phyloP scores from a whole-genome alignment of 1,284 basidiomycete genomes.

The Boletus smithii region DNA sequence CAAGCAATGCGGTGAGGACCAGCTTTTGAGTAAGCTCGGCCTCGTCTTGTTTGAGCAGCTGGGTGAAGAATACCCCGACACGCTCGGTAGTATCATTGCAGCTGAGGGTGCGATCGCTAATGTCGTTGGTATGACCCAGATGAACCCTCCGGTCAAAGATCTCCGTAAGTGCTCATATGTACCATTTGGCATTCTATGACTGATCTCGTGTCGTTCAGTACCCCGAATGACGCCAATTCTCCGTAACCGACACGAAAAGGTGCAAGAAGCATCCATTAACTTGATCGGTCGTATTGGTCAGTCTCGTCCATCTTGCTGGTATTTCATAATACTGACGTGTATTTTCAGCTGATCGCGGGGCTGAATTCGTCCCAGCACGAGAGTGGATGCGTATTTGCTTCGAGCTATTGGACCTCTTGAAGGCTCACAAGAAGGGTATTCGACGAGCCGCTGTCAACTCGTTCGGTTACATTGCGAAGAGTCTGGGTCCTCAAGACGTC shows the following conservation, averaged over 20 bases:
- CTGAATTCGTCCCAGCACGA: slow-evolving; percentile 96
- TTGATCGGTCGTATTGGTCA: slow-evolving; percentile 95
- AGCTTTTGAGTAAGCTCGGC: slow-evolving; percentile 92
- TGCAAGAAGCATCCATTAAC: slow-evolving; percentile 99
- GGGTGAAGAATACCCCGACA: slow-evolving; percentile 99
- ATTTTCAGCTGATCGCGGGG: slow-evolving; percentile 87
- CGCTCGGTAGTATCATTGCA: slow-evolving; percentile 96
- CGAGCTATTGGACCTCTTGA: slow-evolving; percentile 94
- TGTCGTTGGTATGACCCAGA: slow-evolving; percentile 99
- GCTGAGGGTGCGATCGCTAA: slow-evolving; percentile 99
- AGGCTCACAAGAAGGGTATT: slow-evolving; percentile 99
- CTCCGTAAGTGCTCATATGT: slow-evolving; percentile 61
- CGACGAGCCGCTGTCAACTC: slow-evolving; percentile 98
- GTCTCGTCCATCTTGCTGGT: slow-evolving; percentile 23
- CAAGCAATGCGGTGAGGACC: slow-evolving; percentile 98
- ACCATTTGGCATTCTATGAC: slow-evolving; percentile 7
- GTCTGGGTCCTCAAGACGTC: slow-evolving; percentile 98
- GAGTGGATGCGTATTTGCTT: slow-evolving; percentile 99
- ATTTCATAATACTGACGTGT: slow-evolving; percentile 11
- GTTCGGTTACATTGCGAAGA: slow-evolving; percentile 99
- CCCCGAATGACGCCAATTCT: slow-evolving; percentile 99
- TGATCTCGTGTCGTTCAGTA: slow-evolving; percentile 46
- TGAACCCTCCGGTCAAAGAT: slow-evolving; percentile 99
- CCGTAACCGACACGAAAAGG: slow-evolving; percentile 98
- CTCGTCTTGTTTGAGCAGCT: slow-evolving; percentile 98